Evolutionary conservation across 176 grass and related monocot species (phyloP).

Genomic region (Hordeum vulgare): DNA sequence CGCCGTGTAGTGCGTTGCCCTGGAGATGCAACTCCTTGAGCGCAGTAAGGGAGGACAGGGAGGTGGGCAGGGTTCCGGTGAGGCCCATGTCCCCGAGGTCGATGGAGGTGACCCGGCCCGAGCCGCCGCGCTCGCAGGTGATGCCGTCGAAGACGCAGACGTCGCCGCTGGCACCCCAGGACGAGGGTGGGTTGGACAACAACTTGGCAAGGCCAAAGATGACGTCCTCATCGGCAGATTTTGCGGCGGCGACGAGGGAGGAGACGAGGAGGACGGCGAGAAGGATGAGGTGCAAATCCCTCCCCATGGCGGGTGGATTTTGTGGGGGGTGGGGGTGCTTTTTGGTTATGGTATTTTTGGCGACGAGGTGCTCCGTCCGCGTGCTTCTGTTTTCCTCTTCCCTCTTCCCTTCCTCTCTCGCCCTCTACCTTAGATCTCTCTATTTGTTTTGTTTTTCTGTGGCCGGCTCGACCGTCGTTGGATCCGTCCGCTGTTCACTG

Average conservation of each 20-base stretch:
- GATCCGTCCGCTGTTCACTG: no score
- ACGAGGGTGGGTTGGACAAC: constrained; percentile 33
- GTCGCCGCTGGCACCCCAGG: constrained; percentile 32
- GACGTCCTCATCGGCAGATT: constrained; percentile 37
- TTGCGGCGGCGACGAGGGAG: background rate
- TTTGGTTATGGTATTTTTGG: constrained; percentile 19
- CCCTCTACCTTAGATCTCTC: background rate
- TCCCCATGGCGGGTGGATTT: constrained; percentile 45
- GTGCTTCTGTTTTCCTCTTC: background rate
- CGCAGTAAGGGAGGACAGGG: constrained; percentile 47
- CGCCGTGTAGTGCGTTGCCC: constrained; percentile 44
- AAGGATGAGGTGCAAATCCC: constrained; percentile 16
- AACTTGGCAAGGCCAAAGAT: constrained; percentile 52
- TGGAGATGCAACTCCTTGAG: constrained; percentile 58
- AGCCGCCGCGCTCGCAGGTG: constrained; percentile 39
- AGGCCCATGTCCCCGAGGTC: constrained; percentile 37
- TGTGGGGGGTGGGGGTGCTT: background rate
- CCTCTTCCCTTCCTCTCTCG: background rate
- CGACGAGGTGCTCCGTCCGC: constrained; percentile 13
- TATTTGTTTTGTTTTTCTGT: no score
- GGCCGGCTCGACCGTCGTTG: background rate
- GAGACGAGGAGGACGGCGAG: background rate
- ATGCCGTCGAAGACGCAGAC: constrained; percentile 37
- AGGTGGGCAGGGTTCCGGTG: constrained; percentile 41
- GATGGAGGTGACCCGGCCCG: constrained; percentile 48